Evolutionary conservation across 1,284 basidiomycete species (phyloP).

Genomic region (Inonotus obliquus): DNA sequence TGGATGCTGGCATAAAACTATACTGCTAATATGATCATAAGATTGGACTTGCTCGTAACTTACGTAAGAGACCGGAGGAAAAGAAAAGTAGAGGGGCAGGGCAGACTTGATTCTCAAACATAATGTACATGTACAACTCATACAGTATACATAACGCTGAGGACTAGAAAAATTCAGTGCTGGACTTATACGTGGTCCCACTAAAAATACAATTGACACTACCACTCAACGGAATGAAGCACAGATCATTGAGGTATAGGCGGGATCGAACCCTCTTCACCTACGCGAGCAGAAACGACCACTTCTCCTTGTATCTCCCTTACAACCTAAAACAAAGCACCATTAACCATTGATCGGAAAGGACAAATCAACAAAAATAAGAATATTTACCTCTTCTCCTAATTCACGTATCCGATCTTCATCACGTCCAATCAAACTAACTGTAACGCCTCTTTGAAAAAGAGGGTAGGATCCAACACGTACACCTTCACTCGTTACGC

Average conservation of each 20-base stretch:
- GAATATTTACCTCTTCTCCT: constrained; percentile 54
- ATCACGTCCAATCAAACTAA: constrained; percentile 74
- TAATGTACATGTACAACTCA: too few species aligned
- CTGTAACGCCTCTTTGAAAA: constrained; percentile 50
- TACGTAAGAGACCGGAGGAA: too few species aligned
- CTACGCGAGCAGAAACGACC: constrained; percentile 10
- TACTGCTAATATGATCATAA: too few species aligned
- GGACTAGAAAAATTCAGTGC: too few species aligned
- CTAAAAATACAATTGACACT: neutral
- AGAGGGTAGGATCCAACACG: constrained; percentile 82
- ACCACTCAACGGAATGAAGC: neutral
- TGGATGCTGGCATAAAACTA: too few species aligned
- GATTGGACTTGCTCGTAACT: too few species aligned
- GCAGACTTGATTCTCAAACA: too few species aligned
- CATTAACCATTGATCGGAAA: neutral
- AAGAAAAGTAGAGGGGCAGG: too few species aligned
- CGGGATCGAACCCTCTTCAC: neutral
- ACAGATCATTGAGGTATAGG: constrained; percentile 2
- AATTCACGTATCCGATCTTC: constrained; percentile 45
- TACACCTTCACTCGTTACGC: constrained; percentile 72
- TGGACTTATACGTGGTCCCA: neutral
- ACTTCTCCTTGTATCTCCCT: constrained; percentile 15
- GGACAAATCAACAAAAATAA: neutral
- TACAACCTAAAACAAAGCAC: constrained; percentile 4
- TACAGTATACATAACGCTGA: too few species aligned